Conservation (phyloP, 371 early-diverging fungal genomes). For the Circinella minor region DNA sequence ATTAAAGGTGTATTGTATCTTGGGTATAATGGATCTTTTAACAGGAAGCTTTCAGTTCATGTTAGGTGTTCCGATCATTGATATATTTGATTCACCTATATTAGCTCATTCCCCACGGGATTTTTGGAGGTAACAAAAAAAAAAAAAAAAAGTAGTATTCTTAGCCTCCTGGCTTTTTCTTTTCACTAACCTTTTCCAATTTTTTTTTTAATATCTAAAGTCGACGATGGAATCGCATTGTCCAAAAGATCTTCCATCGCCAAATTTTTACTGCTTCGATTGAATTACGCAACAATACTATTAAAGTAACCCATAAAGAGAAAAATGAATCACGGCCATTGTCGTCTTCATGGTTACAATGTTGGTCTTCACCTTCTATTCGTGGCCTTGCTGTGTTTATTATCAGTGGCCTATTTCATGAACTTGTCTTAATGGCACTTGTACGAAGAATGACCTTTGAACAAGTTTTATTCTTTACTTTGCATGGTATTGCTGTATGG, state of each 20-base stretch:
- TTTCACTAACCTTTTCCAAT: neutral
- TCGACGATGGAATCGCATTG: slow-evolving; percentile 43
- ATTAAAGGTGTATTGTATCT: slow-evolving; percentile 30
- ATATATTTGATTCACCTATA: slow-evolving; percentile 37
- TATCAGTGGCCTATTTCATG: slow-evolving; percentile 42
- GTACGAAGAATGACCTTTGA: slow-evolving; percentile 41
- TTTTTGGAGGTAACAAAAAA: slow-evolving; percentile 39
- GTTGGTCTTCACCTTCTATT: neutral
- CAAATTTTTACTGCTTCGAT: slow-evolving; percentile 21
- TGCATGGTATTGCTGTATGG: slow-evolving; percentile 34
- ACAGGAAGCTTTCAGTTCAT: slow-evolving; percentile 28
- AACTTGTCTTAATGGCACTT: slow-evolving; percentile 34
- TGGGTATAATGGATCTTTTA: slow-evolving; percentile 31
- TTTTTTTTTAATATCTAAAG: slow-evolving; percentile 15
- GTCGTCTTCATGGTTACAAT: neutral
- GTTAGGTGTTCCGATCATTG: slow-evolving; percentile 26
- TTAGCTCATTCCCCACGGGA: slow-evolving; percentile 36
- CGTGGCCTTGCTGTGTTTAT: slow-evolving; percentile 34
- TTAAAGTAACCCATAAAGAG: neutral
- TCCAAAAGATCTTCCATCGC: slow-evolving; percentile 39
- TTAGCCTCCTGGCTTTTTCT: neutral
- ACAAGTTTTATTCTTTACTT: slow-evolving; percentile 33
- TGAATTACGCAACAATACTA: neutral
- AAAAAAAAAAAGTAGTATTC: neutral
- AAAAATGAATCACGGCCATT: neutral